Conservation (phyloP, 495 filamentous ascomycete genomes). For the Evernia prunastri region DNA sequence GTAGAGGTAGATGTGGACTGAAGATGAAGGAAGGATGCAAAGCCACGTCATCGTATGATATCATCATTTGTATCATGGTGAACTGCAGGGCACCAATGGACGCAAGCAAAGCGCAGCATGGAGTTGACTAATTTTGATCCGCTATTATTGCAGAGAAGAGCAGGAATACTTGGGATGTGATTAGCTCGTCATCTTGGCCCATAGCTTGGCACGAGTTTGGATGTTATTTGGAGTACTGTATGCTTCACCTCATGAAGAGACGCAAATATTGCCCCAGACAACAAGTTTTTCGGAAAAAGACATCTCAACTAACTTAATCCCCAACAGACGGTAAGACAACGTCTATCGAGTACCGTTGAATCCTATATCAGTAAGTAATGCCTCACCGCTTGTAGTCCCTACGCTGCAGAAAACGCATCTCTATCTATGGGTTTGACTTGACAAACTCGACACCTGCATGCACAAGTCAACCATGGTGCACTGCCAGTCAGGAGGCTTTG, state of each 20-base stretch:
- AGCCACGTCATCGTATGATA: too few relatives aligned
- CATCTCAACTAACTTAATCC: neutral
- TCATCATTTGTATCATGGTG: neutral
- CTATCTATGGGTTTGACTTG: conserved; percentile 56
- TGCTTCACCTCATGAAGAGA: neutral
- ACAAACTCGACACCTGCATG: conserved; percentile 53
- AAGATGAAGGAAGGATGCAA: too few relatives aligned
- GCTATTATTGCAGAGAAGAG: neutral
- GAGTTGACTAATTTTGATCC: too few relatives aligned
- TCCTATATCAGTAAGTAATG: neutral
- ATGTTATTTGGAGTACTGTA: too few relatives aligned
- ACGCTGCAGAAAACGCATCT: neutral
- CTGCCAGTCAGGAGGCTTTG: conserved; percentile 15
- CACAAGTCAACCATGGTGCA: conserved; percentile 12
- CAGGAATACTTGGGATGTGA: neutral
- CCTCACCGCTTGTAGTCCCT: neutral
- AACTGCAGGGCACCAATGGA: neutral
- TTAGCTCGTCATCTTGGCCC: neutral
- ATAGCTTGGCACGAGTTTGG: neutral
- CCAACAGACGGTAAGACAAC: neutral
- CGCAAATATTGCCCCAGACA: neutral
- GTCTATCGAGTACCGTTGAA: neutral
- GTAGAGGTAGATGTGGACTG: too few relatives aligned
- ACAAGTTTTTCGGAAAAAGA: neutral
- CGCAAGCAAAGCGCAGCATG: neutral